Conservation (phyloP, 176 grass and related monocot species). For the Themeda triandra region DNA sequence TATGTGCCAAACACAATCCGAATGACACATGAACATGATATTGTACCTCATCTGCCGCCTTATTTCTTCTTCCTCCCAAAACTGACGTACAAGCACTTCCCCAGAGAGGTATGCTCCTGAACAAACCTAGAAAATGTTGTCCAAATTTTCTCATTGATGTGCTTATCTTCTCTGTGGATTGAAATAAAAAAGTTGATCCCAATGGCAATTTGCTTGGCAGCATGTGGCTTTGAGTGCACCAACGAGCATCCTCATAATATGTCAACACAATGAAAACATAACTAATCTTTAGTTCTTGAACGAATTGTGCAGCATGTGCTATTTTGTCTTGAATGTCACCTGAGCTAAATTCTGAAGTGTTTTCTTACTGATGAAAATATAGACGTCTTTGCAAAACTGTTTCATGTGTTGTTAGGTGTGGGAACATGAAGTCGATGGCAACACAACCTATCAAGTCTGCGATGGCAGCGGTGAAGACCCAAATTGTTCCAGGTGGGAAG, state of each 20-base stretch:
- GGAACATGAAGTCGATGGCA: conserved; percentile 40
- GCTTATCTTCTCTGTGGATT: neutral
- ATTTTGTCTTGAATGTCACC: neutral
- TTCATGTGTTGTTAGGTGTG: conserved; percentile 2
- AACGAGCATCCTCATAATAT: neutral
- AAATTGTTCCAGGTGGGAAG: conserved; percentile 34
- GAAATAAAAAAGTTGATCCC: neutral
- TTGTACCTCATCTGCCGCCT: conserved; percentile 75
- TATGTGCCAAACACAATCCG: conserved; percentile 51
- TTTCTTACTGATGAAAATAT: neutral
- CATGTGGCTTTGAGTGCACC: neutral
- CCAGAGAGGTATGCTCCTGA: conserved; percentile 49
- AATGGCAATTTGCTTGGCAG: neutral
- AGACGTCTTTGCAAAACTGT: neutral
- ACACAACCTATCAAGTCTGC: conserved; percentile 34
- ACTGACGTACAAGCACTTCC: conserved; percentile 60
- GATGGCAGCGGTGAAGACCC: conserved; percentile 43
- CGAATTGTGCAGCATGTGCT: neutral
- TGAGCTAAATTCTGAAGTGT: neutral
- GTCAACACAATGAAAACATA: neutral
- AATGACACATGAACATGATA: conserved; percentile 51
- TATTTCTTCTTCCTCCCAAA: conserved; percentile 60
- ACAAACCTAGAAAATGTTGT: neutral
- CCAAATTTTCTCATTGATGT: neutral
- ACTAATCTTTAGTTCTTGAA: neutral